Evolutionary conservation across 306 rosid species (phyloP), one percentile per base, ranked within the genome.

Genomic region (Vigna nakashimae): DNA sequence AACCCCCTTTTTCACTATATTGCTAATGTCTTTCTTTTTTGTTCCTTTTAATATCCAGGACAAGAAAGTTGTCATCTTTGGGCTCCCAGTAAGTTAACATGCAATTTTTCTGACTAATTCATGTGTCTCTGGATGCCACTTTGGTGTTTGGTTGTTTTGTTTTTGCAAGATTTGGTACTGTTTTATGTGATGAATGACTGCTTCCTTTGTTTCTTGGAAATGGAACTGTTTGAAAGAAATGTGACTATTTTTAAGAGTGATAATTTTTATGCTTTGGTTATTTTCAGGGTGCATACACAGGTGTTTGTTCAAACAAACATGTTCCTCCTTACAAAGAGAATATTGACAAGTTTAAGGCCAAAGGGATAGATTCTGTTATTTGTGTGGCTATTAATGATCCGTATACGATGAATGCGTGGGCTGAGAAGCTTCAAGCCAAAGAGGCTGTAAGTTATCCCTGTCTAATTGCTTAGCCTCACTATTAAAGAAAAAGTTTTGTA

Each of bases 331-430:
- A 92, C 92, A 92, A 84, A 83, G 88, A 89, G 48, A 92, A 83
- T 50, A 72, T 87, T 73, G 92, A 88, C 9, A 90, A 92, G 82
- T 89, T 92, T 80, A 94, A 87, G 91, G 93, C 86, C 20, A 90
- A 89, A 74, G 93, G 96, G 57, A 67, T 92, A 40, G 95, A 94
- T 77, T 89, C 97, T 67, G 95, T 92, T 9, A 79, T 94, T 79
- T 94, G 98, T 59, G 97, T 94, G 38, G 84, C 98, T 51, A 77
- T 94, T 67, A 94, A 94, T 81, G 98, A 94, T 80, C 98, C 97
- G 26, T 94, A 84, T 63, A 83, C 76, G 62, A 8, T 95, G 85
- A 85, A 89, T 82, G 97, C 88, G 0, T 95, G 98, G 98, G 98
- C 98, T 60, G 95, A 88, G 79, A 89, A 88, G 68, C 85, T 95